phyloP scores from a whole-genome alignment of 208 protist genomes.

The Naegleria gruberi region DNA sequence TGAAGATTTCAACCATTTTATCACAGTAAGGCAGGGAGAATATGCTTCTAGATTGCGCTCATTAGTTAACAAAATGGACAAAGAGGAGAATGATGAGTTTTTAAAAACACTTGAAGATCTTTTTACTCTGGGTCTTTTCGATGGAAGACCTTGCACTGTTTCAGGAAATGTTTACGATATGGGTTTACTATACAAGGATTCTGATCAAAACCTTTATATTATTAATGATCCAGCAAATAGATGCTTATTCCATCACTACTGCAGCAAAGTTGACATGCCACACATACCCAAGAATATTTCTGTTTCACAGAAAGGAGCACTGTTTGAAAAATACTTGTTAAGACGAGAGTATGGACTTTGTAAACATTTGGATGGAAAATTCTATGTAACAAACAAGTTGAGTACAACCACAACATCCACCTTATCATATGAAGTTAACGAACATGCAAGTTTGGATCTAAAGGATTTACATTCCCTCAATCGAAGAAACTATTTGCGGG shows the following conservation, averaged over 20 bases:
- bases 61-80: background rate
- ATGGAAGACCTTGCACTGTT: background rate
- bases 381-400: too few relatives aligned
- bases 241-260: background rate
- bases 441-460: background rate
- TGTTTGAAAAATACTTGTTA: background rate
- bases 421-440: background rate
- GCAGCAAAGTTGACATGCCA: background rate
- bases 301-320: background rate
- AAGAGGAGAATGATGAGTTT: background rate
- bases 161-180: background rate
- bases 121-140: background rate
- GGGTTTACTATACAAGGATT: background rate
- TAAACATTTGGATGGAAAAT: too few relatives aligned
- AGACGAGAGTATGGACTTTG: background rate
- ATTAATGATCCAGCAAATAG: background rate
- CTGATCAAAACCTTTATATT: background rate
- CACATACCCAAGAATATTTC: background rate
- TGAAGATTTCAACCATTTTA: too few relatives aligned
- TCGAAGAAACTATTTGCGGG: background rate
- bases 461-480: background rate
- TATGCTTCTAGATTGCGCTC: background rate
- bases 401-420: too few relatives aligned
- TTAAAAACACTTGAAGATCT: background rate
- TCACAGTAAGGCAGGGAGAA: too few relatives aligned